Evolutionary conservation across 1,284 basidiomycete genomes (phyloP).

Genomic region (Xerocomus nothofagi): DNA sequence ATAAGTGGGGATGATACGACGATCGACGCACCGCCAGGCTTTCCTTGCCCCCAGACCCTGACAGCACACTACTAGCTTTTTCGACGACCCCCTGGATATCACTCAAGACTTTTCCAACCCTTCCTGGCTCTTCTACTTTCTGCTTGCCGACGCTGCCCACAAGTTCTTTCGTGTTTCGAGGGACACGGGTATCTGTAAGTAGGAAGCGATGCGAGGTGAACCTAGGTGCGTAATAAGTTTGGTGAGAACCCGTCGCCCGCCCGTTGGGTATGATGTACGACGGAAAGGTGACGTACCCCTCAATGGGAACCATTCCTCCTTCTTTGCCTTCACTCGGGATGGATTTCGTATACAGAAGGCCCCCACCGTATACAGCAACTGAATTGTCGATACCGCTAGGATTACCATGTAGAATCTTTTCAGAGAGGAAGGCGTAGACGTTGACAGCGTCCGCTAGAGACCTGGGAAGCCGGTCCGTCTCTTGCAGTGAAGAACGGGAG

Average conservation of each 20-base stretch:
- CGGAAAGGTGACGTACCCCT: conserved; percentile 62
- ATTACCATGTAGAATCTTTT: conserved; percentile 97
- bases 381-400: conserved; percentile 98
- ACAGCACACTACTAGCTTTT: conserved; percentile 74
- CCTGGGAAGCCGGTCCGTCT: conserved; percentile 36
- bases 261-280: conserved; percentile 1
- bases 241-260: conserved; percentile 20
- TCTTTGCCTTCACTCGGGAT: conserved; percentile 64
- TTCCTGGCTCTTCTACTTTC: conserved; percentile 76
- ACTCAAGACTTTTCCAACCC: conserved; percentile 72
- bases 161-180: conserved; percentile 91
- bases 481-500: conserved; percentile 14
- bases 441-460: conserved; percentile 79
- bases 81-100: conserved; percentile 83
- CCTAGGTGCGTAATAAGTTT: conserved; percentile 34
- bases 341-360: conserved; percentile 85
- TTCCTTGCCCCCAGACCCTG: conserved; percentile 41
- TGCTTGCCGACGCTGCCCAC: conserved; percentile 85
- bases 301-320: conserved; percentile 81
- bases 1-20: background rate
- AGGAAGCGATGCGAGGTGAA: conserved; percentile 79
- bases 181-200: conserved; percentile 90
- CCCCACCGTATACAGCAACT: conserved; percentile 91
- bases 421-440: conserved; percentile 90
- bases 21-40: conserved; percentile 55